phyloP scores from a whole-genome alignment of 2,329 filamentous ascomycete genomes.

The Paecilomyces sp. region DNA sequence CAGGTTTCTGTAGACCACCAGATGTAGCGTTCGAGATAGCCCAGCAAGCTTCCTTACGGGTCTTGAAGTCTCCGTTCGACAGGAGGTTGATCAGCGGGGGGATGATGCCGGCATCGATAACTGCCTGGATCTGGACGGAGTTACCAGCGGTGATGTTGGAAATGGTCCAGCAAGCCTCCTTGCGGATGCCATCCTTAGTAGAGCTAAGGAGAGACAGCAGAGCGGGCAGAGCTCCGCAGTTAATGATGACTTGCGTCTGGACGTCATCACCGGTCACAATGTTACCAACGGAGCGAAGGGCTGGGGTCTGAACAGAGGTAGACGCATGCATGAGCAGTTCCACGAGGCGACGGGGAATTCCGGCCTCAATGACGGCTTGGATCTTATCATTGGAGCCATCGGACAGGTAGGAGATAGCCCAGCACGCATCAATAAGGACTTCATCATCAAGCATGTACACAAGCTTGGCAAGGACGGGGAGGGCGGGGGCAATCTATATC shows the following conservation, averaged over 20 bases:
- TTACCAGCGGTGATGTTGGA: slow-evolving; percentile 98
- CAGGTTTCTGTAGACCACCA: slow-evolving; percentile 94
- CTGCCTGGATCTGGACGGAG: slow-evolving; percentile 92
- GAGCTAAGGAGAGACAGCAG: slow-evolving; percentile 92
- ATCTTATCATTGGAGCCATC: slow-evolving; percentile 99
- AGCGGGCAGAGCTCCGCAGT: slow-evolving; percentile 87
- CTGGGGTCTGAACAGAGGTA: slow-evolving; percentile 95
- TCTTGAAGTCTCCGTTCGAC: slow-evolving; percentile 97
- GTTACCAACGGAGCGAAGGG: slow-evolving; percentile 93
- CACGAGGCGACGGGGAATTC: slow-evolving; percentile 90
- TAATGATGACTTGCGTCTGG: slow-evolving; percentile 98
- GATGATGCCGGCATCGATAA: slow-evolving; percentile 95
- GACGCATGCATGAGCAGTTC: slow-evolving; percentile 98
- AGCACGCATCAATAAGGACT: slow-evolving; percentile 97
- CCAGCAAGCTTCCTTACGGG: slow-evolving; percentile 98
- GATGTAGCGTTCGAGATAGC: slow-evolving; percentile 98
- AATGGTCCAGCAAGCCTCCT: slow-evolving; percentile 99
- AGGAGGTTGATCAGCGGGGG: slow-evolving; percentile 92
- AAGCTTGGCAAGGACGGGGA: slow-evolving; percentile 91
- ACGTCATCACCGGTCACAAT: slow-evolving; percentile 98
- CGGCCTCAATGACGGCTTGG: slow-evolving; percentile 96
- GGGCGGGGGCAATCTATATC: slow-evolving; percentile 77
- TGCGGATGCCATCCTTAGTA: slow-evolving; percentile 96
- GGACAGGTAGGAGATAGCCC: slow-evolving; percentile 97
- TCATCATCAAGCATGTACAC: slow-evolving; percentile 98